Evolutionary conservation across 2,329 filamentous ascomycete species (phyloP).

Genomic region (Endocalyx cinctus): DNA sequence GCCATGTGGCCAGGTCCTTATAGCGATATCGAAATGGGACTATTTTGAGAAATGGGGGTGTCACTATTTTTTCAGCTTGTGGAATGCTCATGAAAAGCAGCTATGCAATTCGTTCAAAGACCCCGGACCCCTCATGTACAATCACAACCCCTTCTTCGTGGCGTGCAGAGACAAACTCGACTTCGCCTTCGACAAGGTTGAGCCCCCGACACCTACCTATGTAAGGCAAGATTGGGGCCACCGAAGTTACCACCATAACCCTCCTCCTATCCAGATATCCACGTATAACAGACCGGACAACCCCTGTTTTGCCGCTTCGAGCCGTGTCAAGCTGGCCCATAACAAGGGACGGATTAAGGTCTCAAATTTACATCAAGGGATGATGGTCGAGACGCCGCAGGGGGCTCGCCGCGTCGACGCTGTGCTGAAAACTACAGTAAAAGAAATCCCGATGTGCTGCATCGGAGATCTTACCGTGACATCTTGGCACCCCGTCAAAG

Average conservation of each 20-base stretch:
- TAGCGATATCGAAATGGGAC: conserved; percentile 35
- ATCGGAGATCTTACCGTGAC: conserved; percentile 48
- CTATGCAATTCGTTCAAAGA: conserved; percentile 61
- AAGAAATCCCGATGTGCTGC: conserved; percentile 36
- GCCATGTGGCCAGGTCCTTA: conserved; percentile 44
- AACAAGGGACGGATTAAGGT: too few species aligned
- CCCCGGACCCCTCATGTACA: conserved; percentile 51
- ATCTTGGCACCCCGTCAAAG: conserved; percentile 54
- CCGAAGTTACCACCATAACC: conserved; percentile 9
- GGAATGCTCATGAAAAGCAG: conserved; percentile 52
- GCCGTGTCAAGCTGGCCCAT: conserved; percentile 40
- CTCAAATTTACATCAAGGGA: too few species aligned
- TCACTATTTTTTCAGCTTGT: conserved; percentile 54
- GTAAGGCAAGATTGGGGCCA: conserved; percentile 14
- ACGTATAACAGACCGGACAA: conserved; percentile 36
- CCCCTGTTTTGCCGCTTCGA: conserved; percentile 51
- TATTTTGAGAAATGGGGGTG: conserved; percentile 49
- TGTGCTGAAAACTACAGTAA: conserved; percentile 46
- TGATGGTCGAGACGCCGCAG: conserved; percentile 44
- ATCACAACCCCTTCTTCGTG: conserved; percentile 48
- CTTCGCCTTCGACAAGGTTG: conserved; percentile 39
- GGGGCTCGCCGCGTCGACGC: conserved; percentile 45
- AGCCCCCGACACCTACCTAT: conserved; percentile 37
- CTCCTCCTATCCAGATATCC: conserved; percentile 3
- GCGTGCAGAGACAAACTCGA: conserved; percentile 47